Percentiles rank a stretch among this genome's conserved stretches.
These are phyloP conservation scores for Lachnellula hyalina DNA, from an alignment of 2,329 filamentous ascomycete genomes.

Conservation along the genomic window DNA sequence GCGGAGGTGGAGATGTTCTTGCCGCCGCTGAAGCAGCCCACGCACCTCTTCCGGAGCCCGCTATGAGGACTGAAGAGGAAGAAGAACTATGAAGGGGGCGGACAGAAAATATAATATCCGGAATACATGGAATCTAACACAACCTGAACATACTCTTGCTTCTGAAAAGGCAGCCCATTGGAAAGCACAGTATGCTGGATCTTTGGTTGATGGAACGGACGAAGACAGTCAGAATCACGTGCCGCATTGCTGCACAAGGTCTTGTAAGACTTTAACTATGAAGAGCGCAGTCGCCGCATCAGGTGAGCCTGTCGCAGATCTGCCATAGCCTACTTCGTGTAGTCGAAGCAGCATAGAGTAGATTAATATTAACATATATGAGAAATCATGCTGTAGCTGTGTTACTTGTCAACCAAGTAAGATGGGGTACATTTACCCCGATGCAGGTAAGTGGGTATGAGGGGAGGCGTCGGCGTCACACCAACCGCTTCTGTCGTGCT, in stretches of 20 bases:
- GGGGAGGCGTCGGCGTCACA: too few relatives aligned
- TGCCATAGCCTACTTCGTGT: neutral
- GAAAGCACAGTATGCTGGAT: conserved; percentile 8
- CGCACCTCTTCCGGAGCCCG: conserved; percentile 18
- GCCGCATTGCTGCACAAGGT: neutral
- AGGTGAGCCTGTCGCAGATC: neutral
- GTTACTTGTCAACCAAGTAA: neutral
- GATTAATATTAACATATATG: conserved; percentile 1
- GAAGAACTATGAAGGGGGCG: conserved; percentile 26
- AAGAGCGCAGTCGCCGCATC: conserved; percentile 1
- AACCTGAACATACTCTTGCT: neutral
- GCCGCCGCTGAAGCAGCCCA: conserved; percentile 29
- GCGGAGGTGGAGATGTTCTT: conserved; percentile 19
- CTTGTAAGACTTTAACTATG: conserved; percentile 13
- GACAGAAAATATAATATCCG: neutral
- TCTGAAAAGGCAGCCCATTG: conserved; percentile 2
- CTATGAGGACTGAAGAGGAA: conserved; percentile 21
- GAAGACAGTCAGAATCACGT: neutral
- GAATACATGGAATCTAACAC: conserved; percentile 1
- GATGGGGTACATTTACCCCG: neutral
- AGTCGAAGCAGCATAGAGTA: neutral
- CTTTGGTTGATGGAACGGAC: neutral
- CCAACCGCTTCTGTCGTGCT: too few relatives aligned
- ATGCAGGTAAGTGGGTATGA: neutral
- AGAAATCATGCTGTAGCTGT: neutral